Evolutionary conservation across 768 basidiomycete genomes (phyloP).

Genomic region (Tricholomella constricta): DNA sequence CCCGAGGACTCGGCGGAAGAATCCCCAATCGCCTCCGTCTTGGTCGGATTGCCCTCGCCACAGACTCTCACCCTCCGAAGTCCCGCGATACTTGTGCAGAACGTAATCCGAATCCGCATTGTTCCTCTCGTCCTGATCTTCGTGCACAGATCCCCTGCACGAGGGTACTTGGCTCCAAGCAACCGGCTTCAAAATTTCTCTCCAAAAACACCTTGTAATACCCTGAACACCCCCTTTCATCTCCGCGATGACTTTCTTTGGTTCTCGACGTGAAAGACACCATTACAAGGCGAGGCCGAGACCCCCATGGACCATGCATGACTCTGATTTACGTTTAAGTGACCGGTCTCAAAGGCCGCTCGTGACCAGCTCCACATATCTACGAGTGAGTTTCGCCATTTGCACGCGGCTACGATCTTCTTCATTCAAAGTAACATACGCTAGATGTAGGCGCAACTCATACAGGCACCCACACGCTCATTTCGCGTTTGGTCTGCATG

Average conservation of each 20-base stretch:
- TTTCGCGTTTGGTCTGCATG: not conserved
- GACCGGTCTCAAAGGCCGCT: not conserved
- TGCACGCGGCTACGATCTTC: not conserved
- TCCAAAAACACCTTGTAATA: not conserved
- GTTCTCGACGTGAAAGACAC: not conserved
- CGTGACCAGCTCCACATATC: not conserved
- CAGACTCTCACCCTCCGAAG: not conserved
- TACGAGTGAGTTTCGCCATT: conserved; percentile 13
- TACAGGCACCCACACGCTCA: too few relatives aligned
- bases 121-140: not conserved
- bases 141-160: conserved; percentile 11
- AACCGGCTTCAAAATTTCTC: not conserved
- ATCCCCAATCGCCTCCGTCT: conserved; percentile 1
- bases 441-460: not conserved
- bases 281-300: not conserved
- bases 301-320: not conserved
- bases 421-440: conserved; percentile 6
- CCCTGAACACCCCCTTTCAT: not conserved
- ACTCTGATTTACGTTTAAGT: not conserved
- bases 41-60: conserved; percentile 10
- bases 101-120: conserved; percentile 1
- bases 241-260: not conserved
- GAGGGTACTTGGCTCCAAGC: not conserved
- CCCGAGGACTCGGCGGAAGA: conserved; percentile 13
- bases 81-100: conserved; percentile 12